Base-by-base conservation (phyloP, 2,329 filamentous ascomycete species). In the Diaporthe destruens region DNA sequence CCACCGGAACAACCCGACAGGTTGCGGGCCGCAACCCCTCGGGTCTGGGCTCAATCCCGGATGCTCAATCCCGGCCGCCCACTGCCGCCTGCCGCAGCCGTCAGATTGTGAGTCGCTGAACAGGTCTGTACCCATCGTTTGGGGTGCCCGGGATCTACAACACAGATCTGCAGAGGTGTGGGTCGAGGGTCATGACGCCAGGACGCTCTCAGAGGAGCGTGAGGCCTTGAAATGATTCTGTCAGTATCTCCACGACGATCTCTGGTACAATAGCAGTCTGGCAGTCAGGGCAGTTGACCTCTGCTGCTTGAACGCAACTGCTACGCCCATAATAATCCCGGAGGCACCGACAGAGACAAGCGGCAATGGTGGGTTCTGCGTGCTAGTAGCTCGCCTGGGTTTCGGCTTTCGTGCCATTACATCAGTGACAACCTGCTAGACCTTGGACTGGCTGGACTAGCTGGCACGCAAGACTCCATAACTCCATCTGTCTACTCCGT, bases 81-180 rank as follows among this genome's bases (percentile, higher is more conserved):
- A 42, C 39, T 42, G 39, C 39, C 14, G 39, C 12, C 39, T 42
- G 39, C 39, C 2, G 5, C 12, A 42, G 39, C 39, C 14, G 39
- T 14, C 6, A 42, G 39, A 18, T 42, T 42, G 14, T 42, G 12
- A 18, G 14, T 59, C 34, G n/a, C 11, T 12, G 6, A 47, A 6
- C 5, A 44, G 39, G 18, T 49, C 39, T 16, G 39, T 11, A 14
- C 25, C 18, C 18, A 36, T 51, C 44, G 18, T 8, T 32, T 25
- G 29, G 44, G 61, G 44, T 23, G 18, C 61, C 39, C 61, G 32
- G 61, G 61, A 53, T 66, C 32, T 53, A 29, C 61, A 39, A 20
- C 2, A 18, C 16, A 20, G 47, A 66, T 53, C 61, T 51, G 61
- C 61, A 53, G 61, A 32, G 57, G 61, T 29, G 61, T 66, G 47